These are phyloP conservation scores for Cladosporium sp. DNA, from an alignment of 2,329 filamentous ascomycete species.

Conservation along the genomic window DNA sequence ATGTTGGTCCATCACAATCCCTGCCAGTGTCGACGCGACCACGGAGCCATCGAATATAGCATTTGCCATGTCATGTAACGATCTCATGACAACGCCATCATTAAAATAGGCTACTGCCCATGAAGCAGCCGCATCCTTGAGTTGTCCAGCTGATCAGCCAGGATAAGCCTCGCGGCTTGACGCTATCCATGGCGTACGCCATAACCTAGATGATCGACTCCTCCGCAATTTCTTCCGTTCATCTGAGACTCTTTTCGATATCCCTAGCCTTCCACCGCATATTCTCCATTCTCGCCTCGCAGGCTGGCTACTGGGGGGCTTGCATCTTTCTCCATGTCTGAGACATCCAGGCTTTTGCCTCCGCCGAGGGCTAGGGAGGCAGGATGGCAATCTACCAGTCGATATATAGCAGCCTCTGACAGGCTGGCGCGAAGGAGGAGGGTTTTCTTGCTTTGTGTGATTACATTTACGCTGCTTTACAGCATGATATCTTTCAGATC, in stretches of 20 bases:
- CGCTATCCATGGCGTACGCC: not conserved
- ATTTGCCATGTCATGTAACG: no score
- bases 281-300: not conserved
- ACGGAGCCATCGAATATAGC: no score
- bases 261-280: not conserved
- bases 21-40: no score
- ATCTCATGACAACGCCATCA: not conserved
- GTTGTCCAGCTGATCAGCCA: conserved; percentile 5
- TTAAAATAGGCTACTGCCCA: not conserved
- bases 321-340: conserved; percentile 4
- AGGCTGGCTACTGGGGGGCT: not conserved
- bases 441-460: not conserved
- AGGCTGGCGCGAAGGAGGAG: not conserved
- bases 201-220: not conserved
- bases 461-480: conserved; percentile 1
- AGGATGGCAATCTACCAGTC: not conserved
- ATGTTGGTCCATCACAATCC: no score
- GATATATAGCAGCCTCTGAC: not conserved
- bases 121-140: not conserved
- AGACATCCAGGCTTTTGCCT: conserved; percentile 1
- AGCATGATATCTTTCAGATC: conserved; percentile 6
- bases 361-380: conserved; percentile 10
- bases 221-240: not conserved
- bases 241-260: not conserved
- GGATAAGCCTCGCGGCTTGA: not conserved